These are phyloP conservation scores for Penicillium sp. DNA, from an alignment of 2,329 filamentous ascomycete species.

Conservation along the genomic window DNA sequence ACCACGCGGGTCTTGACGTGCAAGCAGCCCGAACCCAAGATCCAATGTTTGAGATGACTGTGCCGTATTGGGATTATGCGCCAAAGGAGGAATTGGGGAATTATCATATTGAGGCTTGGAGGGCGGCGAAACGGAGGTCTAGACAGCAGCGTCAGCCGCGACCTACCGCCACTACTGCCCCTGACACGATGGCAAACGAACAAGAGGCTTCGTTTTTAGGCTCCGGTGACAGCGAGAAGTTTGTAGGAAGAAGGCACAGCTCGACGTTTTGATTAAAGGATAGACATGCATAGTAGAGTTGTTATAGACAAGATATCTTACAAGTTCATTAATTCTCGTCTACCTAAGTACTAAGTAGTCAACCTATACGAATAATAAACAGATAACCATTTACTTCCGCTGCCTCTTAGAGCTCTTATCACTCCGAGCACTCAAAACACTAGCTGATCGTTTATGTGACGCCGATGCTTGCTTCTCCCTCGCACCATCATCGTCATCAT, in stretches of 20 bases:
- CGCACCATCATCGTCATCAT: constrained; percentile 13
- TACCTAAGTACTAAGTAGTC: neutral
- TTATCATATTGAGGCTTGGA: constrained; percentile 13
- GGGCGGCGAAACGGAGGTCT: constrained; percentile 7
- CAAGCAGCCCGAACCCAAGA: constrained; percentile 14
- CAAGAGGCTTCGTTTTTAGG: neutral
- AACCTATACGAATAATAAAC: neutral
- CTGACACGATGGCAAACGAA: neutral
- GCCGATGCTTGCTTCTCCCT: constrained; percentile 14
- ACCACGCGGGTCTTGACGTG: constrained; percentile 17
- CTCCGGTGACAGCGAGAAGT: neutral
- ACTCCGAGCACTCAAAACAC: constrained; percentile 68
- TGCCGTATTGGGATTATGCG: constrained; percentile 13
- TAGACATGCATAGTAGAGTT: no score
- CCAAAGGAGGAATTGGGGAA: constrained; percentile 17
- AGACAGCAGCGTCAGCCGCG: neutral
- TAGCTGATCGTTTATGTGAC: constrained; percentile 73
- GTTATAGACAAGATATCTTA: neutral
- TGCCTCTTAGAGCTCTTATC: constrained; percentile 55
- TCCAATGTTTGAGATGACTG: constrained; percentile 17
- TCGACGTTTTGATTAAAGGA: constrained; percentile 3
- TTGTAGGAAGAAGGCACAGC: constrained; percentile 8
- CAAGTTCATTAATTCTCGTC: neutral
- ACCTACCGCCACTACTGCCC: neutral
- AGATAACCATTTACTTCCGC: constrained; percentile 32